Evolutionary conservation across 345 rosid genomes (phyloP), one percentile per base, ranked within the genome.

Genomic region (Brassica napus): DNA sequence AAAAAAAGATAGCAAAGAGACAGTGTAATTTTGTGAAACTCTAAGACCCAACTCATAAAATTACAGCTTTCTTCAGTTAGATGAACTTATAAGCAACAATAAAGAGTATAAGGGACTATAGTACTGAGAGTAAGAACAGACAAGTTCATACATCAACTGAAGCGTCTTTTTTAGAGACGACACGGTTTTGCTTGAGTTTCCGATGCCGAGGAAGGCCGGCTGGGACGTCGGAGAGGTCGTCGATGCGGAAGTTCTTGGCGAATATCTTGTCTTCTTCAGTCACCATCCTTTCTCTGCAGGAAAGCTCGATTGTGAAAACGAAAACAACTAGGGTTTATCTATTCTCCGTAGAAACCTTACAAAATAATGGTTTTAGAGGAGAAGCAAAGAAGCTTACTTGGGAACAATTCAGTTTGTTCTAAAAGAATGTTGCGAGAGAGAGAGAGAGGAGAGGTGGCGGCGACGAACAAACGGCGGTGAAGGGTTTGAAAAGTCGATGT

Each of bases 211-310:
- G 92, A 12, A 92, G 87, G 68, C 83, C 82, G 6, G 83, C 77
- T 11, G 94, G 93, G 16, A 92, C 93, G 76, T 94, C 98, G 4
- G 96, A 93, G 75, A 94, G 82, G 68, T 91, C 86, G 82, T 81
- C 73, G 7, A 84, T 81, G 24, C 79, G 63, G 74, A 85, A 83
- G 47, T 77, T 74, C 55, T 77, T 77, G 3, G 77, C 77, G 44
- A 74, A 68, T 35, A 1, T 14, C 68, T 76, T 73, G n/a, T 72
- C 81, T 60, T 55, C 79, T 72, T 76, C 15, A 15, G 28, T 59
- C 61, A 72, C 73, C 83, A 69, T 76, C 32, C 28, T 65, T 63
- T 55, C 69, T 75, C 71, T 65, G 74, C 74, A 42, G 57, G 6
- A 5, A 42, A 67, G 5, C 11, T 65, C 18, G 55, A 23, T 39